Conservation (phyloP, 257 asterid species). For the Buddleja alternifolia region DNA sequence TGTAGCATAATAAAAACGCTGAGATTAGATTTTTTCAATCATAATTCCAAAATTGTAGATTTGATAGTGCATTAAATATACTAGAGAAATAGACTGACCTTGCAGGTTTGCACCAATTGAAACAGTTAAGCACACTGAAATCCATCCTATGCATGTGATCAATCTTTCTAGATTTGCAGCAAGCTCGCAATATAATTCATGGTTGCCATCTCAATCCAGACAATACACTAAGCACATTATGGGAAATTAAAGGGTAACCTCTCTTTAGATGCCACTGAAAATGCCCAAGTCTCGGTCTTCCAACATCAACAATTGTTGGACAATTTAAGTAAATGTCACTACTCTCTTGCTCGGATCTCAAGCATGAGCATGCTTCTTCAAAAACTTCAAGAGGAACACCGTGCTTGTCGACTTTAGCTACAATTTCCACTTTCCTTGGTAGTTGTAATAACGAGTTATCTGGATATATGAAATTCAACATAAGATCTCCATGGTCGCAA, state of each 20-base stretch:
- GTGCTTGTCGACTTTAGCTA: background rate
- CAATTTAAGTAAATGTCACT: background rate
- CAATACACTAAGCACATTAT: background rate
- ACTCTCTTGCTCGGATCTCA: background rate
- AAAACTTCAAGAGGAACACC: background rate
- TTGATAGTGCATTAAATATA: background rate
- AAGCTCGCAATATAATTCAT: constrained; percentile 15
- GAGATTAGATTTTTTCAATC: background rate
- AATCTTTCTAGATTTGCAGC: background rate
- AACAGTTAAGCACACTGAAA: background rate
- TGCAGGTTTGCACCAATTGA: constrained; percentile 14
- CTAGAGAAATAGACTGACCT: background rate
- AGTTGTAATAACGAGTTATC: background rate
- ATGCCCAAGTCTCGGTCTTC: background rate
- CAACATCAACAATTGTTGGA: background rate
- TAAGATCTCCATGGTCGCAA: background rate
- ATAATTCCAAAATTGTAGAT: too few species aligned
- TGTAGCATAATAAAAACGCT: background rate
- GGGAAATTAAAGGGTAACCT: constrained; percentile 2
- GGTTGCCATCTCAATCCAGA: constrained; percentile 15
- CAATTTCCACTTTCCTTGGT: background rate
- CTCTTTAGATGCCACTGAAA: background rate
- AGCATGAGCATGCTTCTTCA: background rate
- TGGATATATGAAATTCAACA: constrained; percentile 1
- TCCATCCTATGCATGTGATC: background rate